phyloP scores from a whole-genome alignment of 1,284 basidiomycete genomes.

The Sanghuangporus baumii region DNA sequence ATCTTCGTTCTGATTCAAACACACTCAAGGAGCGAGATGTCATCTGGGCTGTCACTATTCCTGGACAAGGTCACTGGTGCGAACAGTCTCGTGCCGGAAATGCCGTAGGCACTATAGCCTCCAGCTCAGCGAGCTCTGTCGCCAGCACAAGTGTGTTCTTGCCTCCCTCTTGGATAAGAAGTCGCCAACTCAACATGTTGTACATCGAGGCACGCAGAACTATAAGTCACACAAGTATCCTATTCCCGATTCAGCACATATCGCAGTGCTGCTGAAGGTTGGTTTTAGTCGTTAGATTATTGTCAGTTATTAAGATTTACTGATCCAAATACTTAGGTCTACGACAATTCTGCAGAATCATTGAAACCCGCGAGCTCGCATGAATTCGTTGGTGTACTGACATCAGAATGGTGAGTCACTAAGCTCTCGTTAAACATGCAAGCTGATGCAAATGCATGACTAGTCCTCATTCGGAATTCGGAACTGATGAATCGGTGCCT shows the following conservation, averaged over 20 bases:
- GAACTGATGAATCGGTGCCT: slow-evolving; percentile 41
- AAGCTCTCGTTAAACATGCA: not conserved
- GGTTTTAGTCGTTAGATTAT: not conserved
- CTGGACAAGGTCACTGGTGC: slow-evolving; percentile 54
- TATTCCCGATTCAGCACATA: slow-evolving; percentile 41
- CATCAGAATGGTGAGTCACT: slow-evolving; percentile 52
- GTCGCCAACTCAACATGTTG: not conserved
- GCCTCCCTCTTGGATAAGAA: not conserved
- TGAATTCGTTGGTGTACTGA: slow-evolving; percentile 67
- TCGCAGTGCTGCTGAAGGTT: slow-evolving; percentile 69
- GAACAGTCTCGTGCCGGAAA: not conserved
- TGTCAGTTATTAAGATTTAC: not conserved
- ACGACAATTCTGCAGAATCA: slow-evolving; percentile 39
- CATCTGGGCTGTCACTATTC: slow-evolving; percentile 67
- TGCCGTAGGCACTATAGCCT: slow-evolving; percentile 1
- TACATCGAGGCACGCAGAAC: not conserved
- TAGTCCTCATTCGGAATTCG: slow-evolving; percentile 24
- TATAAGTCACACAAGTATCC: slow-evolving; percentile 59
- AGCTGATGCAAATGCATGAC: not conserved
- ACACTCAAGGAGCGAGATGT: slow-evolving; percentile 51
- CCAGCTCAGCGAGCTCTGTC: not conserved
- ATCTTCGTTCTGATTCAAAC: slow-evolving; percentile 13
- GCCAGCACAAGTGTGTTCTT: not conserved
- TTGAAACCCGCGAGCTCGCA: slow-evolving; percentile 54
- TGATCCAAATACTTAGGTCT: slow-evolving; percentile 39